Base-by-base conservation (phyloP, 2,329 filamentous ascomycete species). In the Graphiopsis chlorocephala region DNA sequence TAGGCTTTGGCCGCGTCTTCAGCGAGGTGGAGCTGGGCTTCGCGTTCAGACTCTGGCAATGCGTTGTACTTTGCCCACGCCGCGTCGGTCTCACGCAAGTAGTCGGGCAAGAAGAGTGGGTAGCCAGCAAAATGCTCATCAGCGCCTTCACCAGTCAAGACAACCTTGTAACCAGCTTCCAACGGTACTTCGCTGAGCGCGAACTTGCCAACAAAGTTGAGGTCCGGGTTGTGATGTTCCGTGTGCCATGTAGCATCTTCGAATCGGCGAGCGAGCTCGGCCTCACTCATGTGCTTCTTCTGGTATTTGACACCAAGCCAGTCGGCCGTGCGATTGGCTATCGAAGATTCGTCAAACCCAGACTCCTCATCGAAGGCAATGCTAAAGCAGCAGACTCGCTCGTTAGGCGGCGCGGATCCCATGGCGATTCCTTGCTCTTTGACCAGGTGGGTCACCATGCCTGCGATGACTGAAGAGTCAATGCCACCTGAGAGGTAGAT, bases 101-200 rank as follows among this genome's bases (percentile, higher is more conserved):
- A 80, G 61, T 86, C 83, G 0, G 78, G 73, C 0, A 78, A 69
- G 63, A 82, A 82, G 55, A 78, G 74, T 0, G 77, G 73, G 66
- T 86, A 87, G 31, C 85, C 85, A 2, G 76, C 80, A 69, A 86
- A 86, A 59, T 81, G 77, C 74, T 86, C 84, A 66, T 86, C 84
- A 8, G 71, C 71, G 23, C 71, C 72, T 60, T 72, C 72, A 38
- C 79, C 80, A 0, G 83, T 85, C 4, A 87, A 73, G 2, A 87
- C 80, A 4, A 86, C 84, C 65, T 84, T 84, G 71, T 82, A 78
- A 8, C 83, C 83, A 11, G 78, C 72, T 45, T 81, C 74, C 14
- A 74, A 78, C 0, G 81, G 78, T 0, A 82, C 68, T 29, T 78
- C 77, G 0, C 82, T 82, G 3, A 86, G 76, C n/a, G 79, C 78